Conservation (phyloP, 2,329 filamentous ascomycete genomes). For the Fusarium robinianum region DNA sequence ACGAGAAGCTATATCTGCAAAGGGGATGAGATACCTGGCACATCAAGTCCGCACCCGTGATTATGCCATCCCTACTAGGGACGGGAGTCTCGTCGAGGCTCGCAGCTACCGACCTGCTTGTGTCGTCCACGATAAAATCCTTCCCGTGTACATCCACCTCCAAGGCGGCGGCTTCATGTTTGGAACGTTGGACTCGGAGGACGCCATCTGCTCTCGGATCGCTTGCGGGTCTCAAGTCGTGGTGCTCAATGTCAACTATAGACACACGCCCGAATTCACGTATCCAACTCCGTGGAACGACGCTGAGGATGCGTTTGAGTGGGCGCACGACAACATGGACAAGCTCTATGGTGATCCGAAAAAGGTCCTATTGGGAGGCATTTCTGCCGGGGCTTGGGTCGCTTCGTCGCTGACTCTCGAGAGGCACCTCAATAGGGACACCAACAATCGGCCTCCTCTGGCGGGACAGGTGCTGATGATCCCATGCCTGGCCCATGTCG, state of each 20-base stretch:
- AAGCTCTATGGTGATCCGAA: constrained; percentile 3
- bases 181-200: constrained; percentile 58
- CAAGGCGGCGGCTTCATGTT: constrained; percentile 62
- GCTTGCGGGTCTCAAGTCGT: constrained; percentile 48
- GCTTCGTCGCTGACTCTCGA: constrained; percentile 47
- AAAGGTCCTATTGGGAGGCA: constrained; percentile 51
- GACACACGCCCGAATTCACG: constrained; percentile 58
- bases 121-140: constrained; percentile 36
- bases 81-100: constrained; percentile 22
- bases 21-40: constrained; percentile 10
- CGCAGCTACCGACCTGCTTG: constrained; percentile 29
- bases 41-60: constrained; percentile 42
- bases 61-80: constrained; percentile 29
- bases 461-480: constrained; percentile 58
- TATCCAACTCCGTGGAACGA: constrained; percentile 61
- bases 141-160: constrained; percentile 57
- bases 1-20: constrained; percentile 13
- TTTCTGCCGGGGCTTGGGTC: constrained; percentile 53
- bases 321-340: constrained; percentile 48
- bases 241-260: constrained; percentile 61
- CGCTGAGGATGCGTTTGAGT: constrained; percentile 57
- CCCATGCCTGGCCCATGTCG: constrained; percentile 44
- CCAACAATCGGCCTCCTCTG: constrained; percentile 37
- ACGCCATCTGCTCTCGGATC: constrained; percentile 54
- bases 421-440: constrained; percentile 40